These are phyloP conservation scores for Didymella arachidicola DNA, from an alignment of 2,329 filamentous ascomycete genomes.

Conservation along the genomic window DNA sequence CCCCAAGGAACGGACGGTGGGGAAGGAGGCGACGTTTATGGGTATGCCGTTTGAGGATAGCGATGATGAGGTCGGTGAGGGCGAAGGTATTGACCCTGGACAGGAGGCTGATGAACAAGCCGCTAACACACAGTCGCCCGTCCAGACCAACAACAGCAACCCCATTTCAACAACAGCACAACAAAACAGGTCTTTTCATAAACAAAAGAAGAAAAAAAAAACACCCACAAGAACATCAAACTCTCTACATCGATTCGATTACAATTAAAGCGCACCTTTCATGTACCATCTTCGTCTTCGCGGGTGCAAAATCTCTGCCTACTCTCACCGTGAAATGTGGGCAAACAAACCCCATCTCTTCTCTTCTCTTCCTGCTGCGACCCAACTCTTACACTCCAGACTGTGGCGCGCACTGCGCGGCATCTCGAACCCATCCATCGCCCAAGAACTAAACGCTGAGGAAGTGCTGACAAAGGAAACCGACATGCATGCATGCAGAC, in stretches of 20 bases:
- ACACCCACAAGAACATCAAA: neutral
- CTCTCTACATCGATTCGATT: constrained; percentile 18
- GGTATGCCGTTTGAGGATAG: neutral
- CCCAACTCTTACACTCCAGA: neutral
- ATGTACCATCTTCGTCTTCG: constrained; percentile 14
- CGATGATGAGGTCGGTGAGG: neutral
- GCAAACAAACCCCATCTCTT: neutral
- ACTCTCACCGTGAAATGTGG: neutral
- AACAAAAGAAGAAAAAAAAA: neutral
- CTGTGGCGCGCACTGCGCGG: constrained; percentile 9
- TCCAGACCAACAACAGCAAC: neutral
- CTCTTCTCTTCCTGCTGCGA: neutral
- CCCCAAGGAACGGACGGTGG: neutral
- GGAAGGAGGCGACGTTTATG: neutral
- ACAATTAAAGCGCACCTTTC: constrained; percentile 20
- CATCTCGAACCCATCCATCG: constrained; percentile 5
- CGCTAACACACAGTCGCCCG: neutral
- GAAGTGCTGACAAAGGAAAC: constrained; percentile 15
- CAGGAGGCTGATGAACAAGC: neutral
- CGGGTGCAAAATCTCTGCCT: constrained; percentile 2
- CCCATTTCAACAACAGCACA: neutral
- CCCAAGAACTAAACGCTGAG: constrained; percentile 12
- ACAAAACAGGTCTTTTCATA: neutral
- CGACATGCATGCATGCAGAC: constrained; percentile 11
- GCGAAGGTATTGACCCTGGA: neutral